Evolutionary conservation across 192 early-diverging fungal species (phyloP).

Genomic region (Coemansia sp.): DNA sequence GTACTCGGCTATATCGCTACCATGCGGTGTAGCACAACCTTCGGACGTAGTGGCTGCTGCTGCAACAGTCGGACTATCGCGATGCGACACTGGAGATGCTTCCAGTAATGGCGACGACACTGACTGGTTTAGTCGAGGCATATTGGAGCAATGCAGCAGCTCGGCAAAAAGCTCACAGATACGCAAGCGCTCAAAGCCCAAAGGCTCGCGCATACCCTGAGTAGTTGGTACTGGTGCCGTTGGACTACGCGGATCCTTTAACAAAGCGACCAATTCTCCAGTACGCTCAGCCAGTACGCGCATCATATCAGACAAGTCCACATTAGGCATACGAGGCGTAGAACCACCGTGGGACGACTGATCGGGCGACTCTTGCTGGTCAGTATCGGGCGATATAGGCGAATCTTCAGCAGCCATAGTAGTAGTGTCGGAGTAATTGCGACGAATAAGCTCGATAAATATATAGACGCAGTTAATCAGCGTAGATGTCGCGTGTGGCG

Average conservation of each 20-base stretch:
- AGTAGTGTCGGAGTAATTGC: slow-evolving; percentile 76
- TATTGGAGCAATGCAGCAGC: slow-evolving; percentile 89
- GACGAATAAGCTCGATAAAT: slow-evolving; percentile 96
- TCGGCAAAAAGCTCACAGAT: slow-evolving; percentile 99
- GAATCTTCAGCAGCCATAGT: neutral
- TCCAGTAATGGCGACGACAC: neutral
- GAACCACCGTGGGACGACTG: slow-evolving; percentile 11
- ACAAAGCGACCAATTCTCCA: slow-evolving; percentile 75
- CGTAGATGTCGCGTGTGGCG: slow-evolving; percentile 82
- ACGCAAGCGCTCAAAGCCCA: slow-evolving; percentile 94
- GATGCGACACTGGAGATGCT: neutral
- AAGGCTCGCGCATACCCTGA: slow-evolving; percentile 74
- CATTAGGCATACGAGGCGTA: slow-evolving; percentile 44
- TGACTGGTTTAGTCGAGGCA: slow-evolving; percentile 71
- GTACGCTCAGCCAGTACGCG: slow-evolving; percentile 79
- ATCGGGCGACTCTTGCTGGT: slow-evolving; percentile 4
- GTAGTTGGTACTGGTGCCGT: slow-evolving; percentile 73
- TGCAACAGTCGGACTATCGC: slow-evolving; percentile 33
- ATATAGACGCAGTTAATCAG: slow-evolving; percentile 95
- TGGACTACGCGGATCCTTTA: slow-evolving; percentile 68
- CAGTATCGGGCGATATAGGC: slow-evolving; percentile 9
- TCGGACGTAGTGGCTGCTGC: neutral
- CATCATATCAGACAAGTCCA: slow-evolving; percentile 91
- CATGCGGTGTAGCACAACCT: no score
- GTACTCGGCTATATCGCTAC: neutral